Evolutionary conservation across 2,329 filamentous ascomycete genomes (phyloP).

Genomic region (Scortechinia acanthostroma): DNA sequence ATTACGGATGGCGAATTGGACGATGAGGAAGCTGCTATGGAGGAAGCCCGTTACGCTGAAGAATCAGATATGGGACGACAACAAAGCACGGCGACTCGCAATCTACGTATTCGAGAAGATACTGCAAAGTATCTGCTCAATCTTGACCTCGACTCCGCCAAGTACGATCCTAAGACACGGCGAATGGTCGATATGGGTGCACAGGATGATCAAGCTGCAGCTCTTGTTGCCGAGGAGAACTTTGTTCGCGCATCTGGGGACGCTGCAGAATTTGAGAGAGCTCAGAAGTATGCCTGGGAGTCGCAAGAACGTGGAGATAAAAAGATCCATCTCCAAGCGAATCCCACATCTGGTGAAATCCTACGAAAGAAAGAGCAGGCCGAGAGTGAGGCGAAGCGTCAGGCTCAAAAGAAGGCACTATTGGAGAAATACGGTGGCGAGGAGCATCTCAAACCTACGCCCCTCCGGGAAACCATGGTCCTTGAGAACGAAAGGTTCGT

Average conservation of each 20-base stretch:
- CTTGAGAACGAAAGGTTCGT: constrained; percentile 80
- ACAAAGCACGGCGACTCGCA: constrained; percentile 82
- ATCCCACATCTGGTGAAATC: constrained; percentile 86
- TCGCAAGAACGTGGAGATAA: constrained; percentile 76
- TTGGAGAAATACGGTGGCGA: constrained; percentile 76
- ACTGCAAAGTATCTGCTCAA: constrained; percentile 95
- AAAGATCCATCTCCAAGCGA: constrained; percentile 81
- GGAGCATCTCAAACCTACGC: constrained; percentile 47
- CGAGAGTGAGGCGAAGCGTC: constrained; percentile 63
- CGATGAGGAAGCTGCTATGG: constrained; percentile 39
- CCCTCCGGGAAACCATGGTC: constrained; percentile 60
- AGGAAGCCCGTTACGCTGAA: constrained; percentile 72
- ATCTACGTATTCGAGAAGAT: constrained; percentile 87
- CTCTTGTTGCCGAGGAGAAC: constrained; percentile 83
- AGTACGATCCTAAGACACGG: constrained; percentile 94
- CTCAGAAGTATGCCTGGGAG: constrained; percentile 90
- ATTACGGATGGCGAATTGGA: constrained; percentile 38
- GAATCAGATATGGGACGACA: constrained; percentile 95
- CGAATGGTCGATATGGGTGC: constrained; percentile 82
- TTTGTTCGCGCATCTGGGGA: constrained; percentile 85
- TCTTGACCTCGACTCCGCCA: constrained; percentile 88
- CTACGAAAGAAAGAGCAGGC: constrained; percentile 73
- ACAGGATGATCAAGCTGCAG: constrained; percentile 71
- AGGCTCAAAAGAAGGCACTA: constrained; percentile 63
- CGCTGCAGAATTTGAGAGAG: constrained; percentile 83